Conservation (phyloP, 2,329 filamentous ascomycete genomes). For the Colletotrichum destructivum region DNA sequence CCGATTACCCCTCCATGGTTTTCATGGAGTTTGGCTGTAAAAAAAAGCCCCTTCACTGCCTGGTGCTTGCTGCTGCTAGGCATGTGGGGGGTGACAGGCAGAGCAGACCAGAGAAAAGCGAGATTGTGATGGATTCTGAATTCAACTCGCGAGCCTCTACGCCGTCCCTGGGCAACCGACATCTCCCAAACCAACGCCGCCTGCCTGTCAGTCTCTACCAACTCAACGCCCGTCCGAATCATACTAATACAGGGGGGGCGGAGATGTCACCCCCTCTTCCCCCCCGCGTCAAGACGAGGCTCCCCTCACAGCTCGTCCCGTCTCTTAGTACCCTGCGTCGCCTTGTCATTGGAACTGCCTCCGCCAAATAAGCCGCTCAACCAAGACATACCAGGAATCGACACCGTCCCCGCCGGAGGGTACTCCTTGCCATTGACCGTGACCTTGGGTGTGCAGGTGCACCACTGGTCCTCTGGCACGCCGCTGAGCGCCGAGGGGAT, state of each 20-base stretch:
- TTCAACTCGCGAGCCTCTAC: slow-evolving; percentile 5
- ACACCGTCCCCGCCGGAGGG: slow-evolving; percentile 59
- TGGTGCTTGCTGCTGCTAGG: not conserved
- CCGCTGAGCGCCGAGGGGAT: slow-evolving; percentile 60
- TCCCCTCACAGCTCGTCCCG: slow-evolving; percentile 25
- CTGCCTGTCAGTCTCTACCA: not conserved
- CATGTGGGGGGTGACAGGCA: too few species aligned
- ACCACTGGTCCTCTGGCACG: slow-evolving; percentile 63
- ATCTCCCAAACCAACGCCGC: slow-evolving; percentile 11
- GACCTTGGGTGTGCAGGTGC: slow-evolving; percentile 62
- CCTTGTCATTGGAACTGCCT: slow-evolving; percentile 39
- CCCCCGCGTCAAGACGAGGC: not conserved
- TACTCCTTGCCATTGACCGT: slow-evolving; percentile 62
- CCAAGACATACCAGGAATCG: slow-evolving; percentile 58
- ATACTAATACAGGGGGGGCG: slow-evolving; percentile 6
- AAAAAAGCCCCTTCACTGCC: not conserved
- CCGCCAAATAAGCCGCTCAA: slow-evolving; percentile 45
- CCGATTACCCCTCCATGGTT: slow-evolving; percentile 19
- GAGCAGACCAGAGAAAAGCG: not conserved
- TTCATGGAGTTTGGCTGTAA: not conserved
- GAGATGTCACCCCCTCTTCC: too few species aligned
- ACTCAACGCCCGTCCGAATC: not conserved
- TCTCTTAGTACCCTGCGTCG: slow-evolving; percentile 30
- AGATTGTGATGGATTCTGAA: not conserved
- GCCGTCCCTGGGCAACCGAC: not conserved